Evolutionary conservation across 208 protist genomes (phyloP), one percentile per base, ranked within the genome.

Genomic region (Kentomonas sorsogonicus): DNA sequence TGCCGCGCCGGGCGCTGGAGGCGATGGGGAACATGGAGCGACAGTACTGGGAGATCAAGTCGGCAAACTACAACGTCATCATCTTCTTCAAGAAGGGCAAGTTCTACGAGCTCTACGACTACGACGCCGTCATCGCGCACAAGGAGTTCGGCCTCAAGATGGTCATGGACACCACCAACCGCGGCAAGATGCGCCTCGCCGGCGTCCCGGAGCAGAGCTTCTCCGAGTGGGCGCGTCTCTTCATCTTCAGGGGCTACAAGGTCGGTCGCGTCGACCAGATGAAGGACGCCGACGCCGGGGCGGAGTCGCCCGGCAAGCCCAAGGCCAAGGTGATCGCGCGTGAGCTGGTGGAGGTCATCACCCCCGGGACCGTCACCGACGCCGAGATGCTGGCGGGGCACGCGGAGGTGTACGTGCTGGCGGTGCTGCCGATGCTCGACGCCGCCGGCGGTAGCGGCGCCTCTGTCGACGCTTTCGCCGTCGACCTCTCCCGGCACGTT

Each of bases 11-110:
- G 33, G 72, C 77, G 26, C 72, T 96, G 9, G 77, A 78, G 33
- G 74, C 73, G 7, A 96, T 97, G 84, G 92, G 64, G 7, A 75
- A 72, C 33, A 96, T 98, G 84, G 94, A 98, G 75, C 74, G 91
- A 4, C 96, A 98, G 63, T 98, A 98, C 58, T 98, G 96, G 96
- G 79, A 91, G 25, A 97, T 98, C 22, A 98, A 98, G 64, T 60
- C 70, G 36, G 66, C 91, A 13, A 57, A 96, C 53, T 98, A 79
- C 73, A 94, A 98, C 60, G 78, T 91, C 11, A 29, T 98, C 10
- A 69, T 98, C 18, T 97, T 98, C 39, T 98, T 97, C 68, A 98
- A 98, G 63, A 98, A 98, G 68, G 96, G 93, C 20, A 95, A 94
- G 50, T 98, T 97, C 74, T 98, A 98, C 76, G 95, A 98, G 59